phyloP scores from a whole-genome alignment of 139 green algal genomes.

The Haematococcus lacustris region DNA sequence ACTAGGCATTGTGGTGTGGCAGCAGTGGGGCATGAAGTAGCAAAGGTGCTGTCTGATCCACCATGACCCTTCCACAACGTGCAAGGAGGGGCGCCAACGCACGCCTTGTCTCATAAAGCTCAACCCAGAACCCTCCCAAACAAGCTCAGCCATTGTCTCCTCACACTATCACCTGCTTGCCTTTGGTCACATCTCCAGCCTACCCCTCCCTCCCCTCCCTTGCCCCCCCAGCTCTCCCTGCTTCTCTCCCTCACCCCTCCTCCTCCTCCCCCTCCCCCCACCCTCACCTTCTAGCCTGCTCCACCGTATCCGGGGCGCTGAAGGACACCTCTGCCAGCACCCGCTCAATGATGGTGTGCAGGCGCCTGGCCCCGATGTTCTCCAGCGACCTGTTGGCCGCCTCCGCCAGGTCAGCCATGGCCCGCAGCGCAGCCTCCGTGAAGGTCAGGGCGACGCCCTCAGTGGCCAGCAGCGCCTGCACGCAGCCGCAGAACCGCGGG shows the following conservation, averaged over 20 bases:
- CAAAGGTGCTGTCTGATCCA: no score
- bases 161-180: not conserved
- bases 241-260: no score
- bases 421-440: conserved; percentile 65
- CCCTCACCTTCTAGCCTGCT: conserved; percentile 16
- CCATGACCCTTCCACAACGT: no score
- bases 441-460: conserved; percentile 87
- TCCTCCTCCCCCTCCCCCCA: not conserved
- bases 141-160: not conserved
- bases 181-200: not conserved
- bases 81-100: not conserved
- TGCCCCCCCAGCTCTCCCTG: no score
- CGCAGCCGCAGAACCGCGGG: no score
- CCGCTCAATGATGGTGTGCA: conserved; percentile 93
- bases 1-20: no score
- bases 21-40: not conserved
- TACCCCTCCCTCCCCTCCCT: no score
- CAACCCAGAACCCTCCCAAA: not conserved
- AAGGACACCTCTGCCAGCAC: conserved; percentile 93
- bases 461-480: conserved; percentile 68
- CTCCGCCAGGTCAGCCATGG: conserved; percentile 69
- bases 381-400: conserved; percentile 73
- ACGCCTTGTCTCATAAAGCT: not conserved
- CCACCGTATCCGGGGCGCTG: conserved; percentile 71
- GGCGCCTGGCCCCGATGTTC: conserved; percentile 84